A percentile compares a stretch with the other conserved stretches of the same genome.
Evolutionary conservation across 2,329 filamentous ascomycete species (phyloP).

Genomic region (Fusarium tupiense): DNA sequence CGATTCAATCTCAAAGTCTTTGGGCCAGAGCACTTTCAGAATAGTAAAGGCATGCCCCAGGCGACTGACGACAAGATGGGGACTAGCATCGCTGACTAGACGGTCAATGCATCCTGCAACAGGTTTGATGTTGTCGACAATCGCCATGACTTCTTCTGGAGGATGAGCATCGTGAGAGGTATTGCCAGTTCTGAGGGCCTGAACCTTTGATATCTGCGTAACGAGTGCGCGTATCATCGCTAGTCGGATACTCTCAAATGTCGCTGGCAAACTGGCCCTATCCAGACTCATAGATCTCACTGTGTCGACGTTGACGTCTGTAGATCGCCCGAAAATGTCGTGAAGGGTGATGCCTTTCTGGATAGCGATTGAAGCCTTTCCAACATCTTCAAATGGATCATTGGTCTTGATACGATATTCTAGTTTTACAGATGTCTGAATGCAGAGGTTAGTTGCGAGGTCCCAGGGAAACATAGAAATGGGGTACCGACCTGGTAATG

Average conservation of each 20-base stretch:
- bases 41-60: neutral
- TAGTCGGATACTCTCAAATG: neutral
- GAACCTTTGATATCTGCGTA: neutral
- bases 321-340: neutral
- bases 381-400: neutral
- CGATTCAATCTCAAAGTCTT: neutral
- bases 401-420: neutral
- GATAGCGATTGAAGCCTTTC: neutral
- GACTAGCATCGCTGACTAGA: neutral
- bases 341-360: neutral
- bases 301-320: neutral
- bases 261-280: neutral
- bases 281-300: neutral
- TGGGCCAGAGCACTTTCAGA: neutral
- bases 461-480: fast-evolving
- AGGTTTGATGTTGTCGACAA: neutral
- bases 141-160: neutral
- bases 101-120: neutral
- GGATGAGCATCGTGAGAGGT: neutral
- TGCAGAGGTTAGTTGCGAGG: neutral
- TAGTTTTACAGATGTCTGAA: neutral
- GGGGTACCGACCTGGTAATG: neutral
- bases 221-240: neutral
- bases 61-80: neutral
- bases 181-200: neutral